Conservation (phyloP, 139 green algal species). For the Limnomonas spitsbergensis region DNA sequence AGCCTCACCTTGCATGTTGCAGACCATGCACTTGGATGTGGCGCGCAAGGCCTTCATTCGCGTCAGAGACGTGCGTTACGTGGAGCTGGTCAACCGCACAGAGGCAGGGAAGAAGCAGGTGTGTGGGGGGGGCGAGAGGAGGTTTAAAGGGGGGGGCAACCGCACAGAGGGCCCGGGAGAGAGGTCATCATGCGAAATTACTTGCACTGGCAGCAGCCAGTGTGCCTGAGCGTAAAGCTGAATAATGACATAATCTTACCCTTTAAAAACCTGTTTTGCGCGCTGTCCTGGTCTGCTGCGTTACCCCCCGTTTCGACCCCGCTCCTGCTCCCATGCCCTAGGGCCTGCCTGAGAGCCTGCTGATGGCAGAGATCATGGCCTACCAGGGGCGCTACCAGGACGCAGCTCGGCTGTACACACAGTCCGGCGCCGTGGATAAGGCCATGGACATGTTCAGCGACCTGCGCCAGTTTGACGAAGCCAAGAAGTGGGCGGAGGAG, state of each 20-base stretch:
- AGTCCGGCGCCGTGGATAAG: constrained; percentile 44
- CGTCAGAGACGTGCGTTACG: constrained; percentile 64
- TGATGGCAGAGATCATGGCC: constrained; percentile 68
- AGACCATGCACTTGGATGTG: constrained; percentile 39
- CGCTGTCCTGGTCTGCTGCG: too few species aligned
- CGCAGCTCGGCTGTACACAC: constrained; percentile 64
- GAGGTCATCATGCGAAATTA: too few species aligned
- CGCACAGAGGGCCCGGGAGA: background rate
- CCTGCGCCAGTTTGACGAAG: constrained; percentile 79
- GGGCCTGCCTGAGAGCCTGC: constrained; percentile 40
- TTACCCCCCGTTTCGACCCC: too few species aligned
- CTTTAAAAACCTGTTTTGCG: too few species aligned
- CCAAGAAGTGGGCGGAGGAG: constrained; percentile 73
- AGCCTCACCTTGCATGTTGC: too few species aligned
- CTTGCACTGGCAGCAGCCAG: background rate
- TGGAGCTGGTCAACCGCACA: constrained; percentile 69
- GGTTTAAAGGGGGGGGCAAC: too few species aligned
- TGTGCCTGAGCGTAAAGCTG: too few species aligned
- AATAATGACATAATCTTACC: too few species aligned
- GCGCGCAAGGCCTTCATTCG: constrained; percentile 74
- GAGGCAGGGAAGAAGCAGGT: constrained; percentile 40
- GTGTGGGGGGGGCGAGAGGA: constrained; percentile 27
- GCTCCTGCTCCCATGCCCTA: too few species aligned
- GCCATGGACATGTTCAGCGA: constrained; percentile 81
- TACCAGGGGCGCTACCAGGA: constrained; percentile 71